These are phyloP conservation scores for Miamiensis avidus DNA, from an alignment of 169 alveolate genomes.

Conservation along the genomic window DNA sequence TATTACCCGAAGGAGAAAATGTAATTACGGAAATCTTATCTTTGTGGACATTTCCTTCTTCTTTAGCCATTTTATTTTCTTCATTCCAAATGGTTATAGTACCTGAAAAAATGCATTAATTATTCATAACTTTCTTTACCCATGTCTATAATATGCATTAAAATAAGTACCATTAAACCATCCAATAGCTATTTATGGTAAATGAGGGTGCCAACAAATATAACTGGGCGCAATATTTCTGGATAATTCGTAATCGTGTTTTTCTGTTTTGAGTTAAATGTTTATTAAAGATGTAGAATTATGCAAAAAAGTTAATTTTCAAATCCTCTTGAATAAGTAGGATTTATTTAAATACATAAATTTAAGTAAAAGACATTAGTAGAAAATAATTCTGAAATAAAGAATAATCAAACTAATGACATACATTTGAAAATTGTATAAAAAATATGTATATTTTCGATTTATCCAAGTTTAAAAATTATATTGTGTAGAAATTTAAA, in stretches of 20 bases:
- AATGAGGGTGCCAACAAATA: conserved; percentile 69
- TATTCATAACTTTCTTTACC: background rate
- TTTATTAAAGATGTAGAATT: too few species aligned
- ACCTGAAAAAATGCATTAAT: conserved; percentile 20
- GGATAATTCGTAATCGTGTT: conserved; percentile 58
- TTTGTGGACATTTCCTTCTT: conserved; percentile 79
- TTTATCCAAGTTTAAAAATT: too few species aligned
- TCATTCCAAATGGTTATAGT: conserved; percentile 82
- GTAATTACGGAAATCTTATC: conserved; percentile 67
- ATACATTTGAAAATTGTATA: too few species aligned
- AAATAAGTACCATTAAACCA: conserved; percentile 63
- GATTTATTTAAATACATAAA: too few species aligned
- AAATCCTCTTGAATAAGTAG: too few species aligned
- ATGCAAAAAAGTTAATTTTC: too few species aligned
- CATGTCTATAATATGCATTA: background rate
- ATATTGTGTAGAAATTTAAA: too few species aligned
- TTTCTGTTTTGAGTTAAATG: background rate
- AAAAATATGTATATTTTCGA: too few species aligned
- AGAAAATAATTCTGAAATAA: too few species aligned
- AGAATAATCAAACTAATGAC: too few species aligned
- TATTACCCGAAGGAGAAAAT: conserved; percentile 59
- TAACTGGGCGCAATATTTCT: conserved; percentile 53
- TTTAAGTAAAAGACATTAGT: too few species aligned
- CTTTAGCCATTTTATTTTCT: conserved; percentile 74
- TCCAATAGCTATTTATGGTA: conserved; percentile 67